Percentiles rank a stretch among this genome's conserved stretches.
Conservation (phyloP, 371 early-diverging fungal genomes). For the Syncephalastrum monosporum region DNA sequence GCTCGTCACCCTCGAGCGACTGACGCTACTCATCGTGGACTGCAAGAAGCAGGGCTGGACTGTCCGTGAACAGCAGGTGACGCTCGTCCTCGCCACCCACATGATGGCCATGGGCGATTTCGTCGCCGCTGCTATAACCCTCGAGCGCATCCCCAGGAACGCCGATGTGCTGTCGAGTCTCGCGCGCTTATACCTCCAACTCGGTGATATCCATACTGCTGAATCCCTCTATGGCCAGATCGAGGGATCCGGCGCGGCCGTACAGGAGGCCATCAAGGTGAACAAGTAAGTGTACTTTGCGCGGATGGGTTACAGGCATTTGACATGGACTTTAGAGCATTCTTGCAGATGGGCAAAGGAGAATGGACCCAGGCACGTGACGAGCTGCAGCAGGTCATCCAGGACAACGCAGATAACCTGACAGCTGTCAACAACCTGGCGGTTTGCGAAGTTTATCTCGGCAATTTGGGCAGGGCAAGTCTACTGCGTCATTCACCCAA, state of each 20-base stretch:
- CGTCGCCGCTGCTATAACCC: conserved; percentile 39
- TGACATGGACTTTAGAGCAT: conserved; percentile 25
- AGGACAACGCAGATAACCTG: conserved; percentile 49
- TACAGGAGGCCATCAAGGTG: conserved; percentile 41
- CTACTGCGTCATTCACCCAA: background rate
- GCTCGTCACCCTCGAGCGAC: conserved; percentile 46
- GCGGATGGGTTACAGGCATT: background rate
- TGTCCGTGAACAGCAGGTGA: conserved; percentile 45
- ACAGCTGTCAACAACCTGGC: conserved; percentile 56
- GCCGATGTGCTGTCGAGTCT: conserved; percentile 52
- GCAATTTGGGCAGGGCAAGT: conserved; percentile 43
- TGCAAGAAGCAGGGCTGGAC: conserved; percentile 42
- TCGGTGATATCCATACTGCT: conserved; percentile 50
- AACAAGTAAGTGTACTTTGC: conserved; percentile 30
- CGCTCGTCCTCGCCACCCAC: conserved; percentile 53
- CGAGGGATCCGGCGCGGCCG: conserved; percentile 23
- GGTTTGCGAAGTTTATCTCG: conserved; percentile 58
- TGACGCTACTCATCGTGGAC: conserved; percentile 49
- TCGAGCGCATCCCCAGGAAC: conserved; percentile 32
- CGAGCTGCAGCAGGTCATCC: conserved; percentile 43
- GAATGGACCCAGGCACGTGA: conserved; percentile 53
- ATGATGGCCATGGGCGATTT: conserved; percentile 51
- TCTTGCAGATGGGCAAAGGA: conserved; percentile 50
- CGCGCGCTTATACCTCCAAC: conserved; percentile 56
- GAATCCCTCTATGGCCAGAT: conserved; percentile 39